Percentiles rank a stretch among this genome's conserved stretches.
Conservation (phyloP, 805 yeast species). For the Ogataea pilisensis region DNA sequence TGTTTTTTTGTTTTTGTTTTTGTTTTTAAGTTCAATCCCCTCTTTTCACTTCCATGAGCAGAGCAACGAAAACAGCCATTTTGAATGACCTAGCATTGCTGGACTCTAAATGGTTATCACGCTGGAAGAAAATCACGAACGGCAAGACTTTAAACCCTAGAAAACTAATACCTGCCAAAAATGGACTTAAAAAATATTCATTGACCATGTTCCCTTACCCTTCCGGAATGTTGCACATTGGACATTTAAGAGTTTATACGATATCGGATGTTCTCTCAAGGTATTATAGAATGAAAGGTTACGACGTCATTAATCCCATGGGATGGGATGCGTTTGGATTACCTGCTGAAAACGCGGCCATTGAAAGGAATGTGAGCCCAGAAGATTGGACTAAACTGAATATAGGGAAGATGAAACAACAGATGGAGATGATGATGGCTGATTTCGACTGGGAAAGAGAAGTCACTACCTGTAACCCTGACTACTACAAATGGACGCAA, state of each 20-base stretch:
- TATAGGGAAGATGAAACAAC: slow-evolving; percentile 81
- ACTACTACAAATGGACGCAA: slow-evolving; percentile 92
- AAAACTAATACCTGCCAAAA: slow-evolving; percentile 3
- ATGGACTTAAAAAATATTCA: slow-evolving; percentile 46
- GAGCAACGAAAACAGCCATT: slow-evolving; percentile 10
- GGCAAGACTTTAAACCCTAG: slow-evolving; percentile 21
- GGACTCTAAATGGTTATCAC: slow-evolving; percentile 50
- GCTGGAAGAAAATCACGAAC: slow-evolving; percentile 37
- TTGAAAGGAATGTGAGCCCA: slow-evolving; percentile 77
- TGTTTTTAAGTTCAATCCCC: no score
- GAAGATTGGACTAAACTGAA: slow-evolving; percentile 77
- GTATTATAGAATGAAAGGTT: slow-evolving; percentile 71
- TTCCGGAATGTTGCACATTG: slow-evolving; percentile 88
- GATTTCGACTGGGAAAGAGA: slow-evolving; percentile 95
- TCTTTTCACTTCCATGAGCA: no score
- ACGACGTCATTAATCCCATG: slow-evolving; percentile 87
- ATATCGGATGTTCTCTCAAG: slow-evolving; percentile 82
- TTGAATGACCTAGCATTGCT: slow-evolving; percentile 27
- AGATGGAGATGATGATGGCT: slow-evolving; percentile 71
- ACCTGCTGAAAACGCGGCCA: slow-evolving; percentile 98
- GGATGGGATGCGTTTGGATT: slow-evolving; percentile 99
- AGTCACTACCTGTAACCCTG: slow-evolving; percentile 78
- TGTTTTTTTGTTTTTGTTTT: no score
- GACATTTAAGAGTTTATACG: slow-evolving; percentile 90
- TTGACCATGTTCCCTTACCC: slow-evolving; percentile 96